Base-by-base conservation (phyloP, 371 early-diverging fungal species). In the Mortierella sp. region DNA sequence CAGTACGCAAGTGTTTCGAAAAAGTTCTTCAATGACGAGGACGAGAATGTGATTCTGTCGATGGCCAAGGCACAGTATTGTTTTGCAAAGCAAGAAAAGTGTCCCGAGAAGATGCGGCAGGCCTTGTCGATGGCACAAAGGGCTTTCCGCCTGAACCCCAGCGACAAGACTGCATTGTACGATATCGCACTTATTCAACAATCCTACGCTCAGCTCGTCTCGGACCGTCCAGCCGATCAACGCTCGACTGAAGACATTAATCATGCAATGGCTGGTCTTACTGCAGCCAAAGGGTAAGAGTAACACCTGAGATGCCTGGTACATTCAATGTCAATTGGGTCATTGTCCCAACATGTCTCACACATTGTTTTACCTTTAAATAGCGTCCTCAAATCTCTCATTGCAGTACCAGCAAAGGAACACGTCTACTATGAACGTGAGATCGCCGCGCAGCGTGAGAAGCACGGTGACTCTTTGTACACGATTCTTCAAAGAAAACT, bases 131-230 rank as follows among this genome's bases (percentile, higher is more conserved):
- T 82, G 60, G 84, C 91, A 4, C 81, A 90, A 71, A 79, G 80
- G 46, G 90, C 89, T 12, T 76, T 79, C 51, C 66, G 81, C 16
- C 57, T 89, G 21, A 58, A 78, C 22, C 92, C 91, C 0, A 81
- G 80, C 17, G 92, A 94, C 71, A 82, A 86, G 56, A 78, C 91
- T 0, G 79, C 91, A 0, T 71, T 85, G 7, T 94, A 88, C 62
- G 88, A 97, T 65, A 74, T 94, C 57, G 95, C 95, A 0, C 78
- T 97, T 12, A 88, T 92, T 25, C 91, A 94, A 74, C 96, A 96
- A 69, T 87, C 91, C 8, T 91, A 89, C 49, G 94, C 93, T 4
- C 92, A 92, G 60, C 79, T 94, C 17, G 83, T 95, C 29, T 85
- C 91, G 21, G 95, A 94, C 31, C 85, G 86, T 39, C 72, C 90